Evolutionary conservation across 495 filamentous ascomycete species (phyloP), one percentile per base, ranked within the genome.

Genomic region (Bathelium albidoporum): DNA sequence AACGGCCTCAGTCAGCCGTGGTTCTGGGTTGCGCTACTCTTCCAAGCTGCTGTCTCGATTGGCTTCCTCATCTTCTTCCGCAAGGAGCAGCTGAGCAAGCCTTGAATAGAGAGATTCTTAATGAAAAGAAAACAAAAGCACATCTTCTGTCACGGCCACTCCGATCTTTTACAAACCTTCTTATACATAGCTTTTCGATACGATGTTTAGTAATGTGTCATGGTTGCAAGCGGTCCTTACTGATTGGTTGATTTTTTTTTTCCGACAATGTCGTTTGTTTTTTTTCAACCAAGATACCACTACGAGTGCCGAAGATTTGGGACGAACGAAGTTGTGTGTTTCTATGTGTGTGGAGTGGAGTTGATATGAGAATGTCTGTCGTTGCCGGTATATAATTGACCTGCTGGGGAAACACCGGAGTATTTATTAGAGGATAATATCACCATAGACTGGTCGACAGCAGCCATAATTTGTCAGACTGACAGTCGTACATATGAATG

Each of bases 11-110:
- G 73, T 1, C 81, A 83, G 61, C 76, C 80, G 28, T 83, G 78
- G 75, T 90, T 90, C 69, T 91, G 87, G 86, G 73, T 88, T 65
- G 82, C 80, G 29, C 66, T 89, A 7, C 52, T 80, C 2, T 77
- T 82, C 59, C 88, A 91, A 71, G 65, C 86, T 58, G 71, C 81
- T 26, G 83, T 90, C 62, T 87, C 85, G 66, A 71, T 82, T 52
- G 85, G 86, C 0, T 89, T 86, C 74, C 80, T 86, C 55, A 75
- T 81, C 69, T 88, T 87, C 75, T 89, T 88, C 78, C 77, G 86
- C 34, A 87, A 86, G 76, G 86, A 88, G 72, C 86, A 88, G 70
- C 79, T 88, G 45, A 79, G 78, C 44, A 89, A 89, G 77, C 86
- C 86, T 58, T 74, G 52, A 62, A 36, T 9, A 39, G 22, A 59